Evolutionary conservation across 2,329 filamentous ascomycete genomes (phyloP).

Genomic region (Chaetomiaceae sp.): DNA sequence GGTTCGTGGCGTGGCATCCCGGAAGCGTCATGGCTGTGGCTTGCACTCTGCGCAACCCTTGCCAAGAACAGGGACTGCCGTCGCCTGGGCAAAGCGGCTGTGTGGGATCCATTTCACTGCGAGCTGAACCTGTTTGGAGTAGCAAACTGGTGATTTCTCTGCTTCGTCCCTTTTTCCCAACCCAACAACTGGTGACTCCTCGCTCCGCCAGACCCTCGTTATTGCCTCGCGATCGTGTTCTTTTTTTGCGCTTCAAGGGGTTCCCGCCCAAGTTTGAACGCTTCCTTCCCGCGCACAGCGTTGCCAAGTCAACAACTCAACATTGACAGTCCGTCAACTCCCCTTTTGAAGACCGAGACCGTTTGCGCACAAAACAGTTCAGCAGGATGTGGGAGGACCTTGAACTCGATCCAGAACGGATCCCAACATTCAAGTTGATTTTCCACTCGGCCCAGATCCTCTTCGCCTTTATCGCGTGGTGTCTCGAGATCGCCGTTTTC

Average conservation of each 20-base stretch:
- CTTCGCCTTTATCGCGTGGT: slow-evolving; percentile 52
- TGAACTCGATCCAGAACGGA: slow-evolving; percentile 50
- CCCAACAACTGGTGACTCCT: background rate
- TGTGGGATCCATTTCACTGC: slow-evolving; percentile 17
- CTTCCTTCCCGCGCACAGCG: background rate
- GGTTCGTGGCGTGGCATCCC: no score
- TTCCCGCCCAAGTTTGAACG: background rate
- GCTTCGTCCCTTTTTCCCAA: background rate
- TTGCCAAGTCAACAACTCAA: slow-evolving; percentile 1
- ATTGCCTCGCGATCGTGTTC: background rate
- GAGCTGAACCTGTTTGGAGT: slow-evolving; percentile 10
- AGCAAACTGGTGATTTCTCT: slow-evolving; percentile 6
- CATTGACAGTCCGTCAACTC: background rate
- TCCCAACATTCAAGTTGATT: slow-evolving; percentile 54
- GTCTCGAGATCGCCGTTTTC: slow-evolving; percentile 58
- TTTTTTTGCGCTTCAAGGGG: background rate
- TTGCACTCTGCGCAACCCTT: slow-evolving; percentile 12
- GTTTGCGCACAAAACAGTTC: background rate
- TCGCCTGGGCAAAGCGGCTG: slow-evolving; percentile 21
- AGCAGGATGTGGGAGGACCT: slow-evolving; percentile 42
- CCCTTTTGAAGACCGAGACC: background rate
- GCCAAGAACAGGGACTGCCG: slow-evolving; percentile 7
- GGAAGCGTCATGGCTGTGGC: slow-evolving; percentile 19
- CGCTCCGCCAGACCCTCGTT: background rate
- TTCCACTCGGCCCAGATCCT: slow-evolving; percentile 54